A percentile compares a stretch with the other conserved stretches of the same genome.
These are phyloP conservation scores for Leccinum cinnamomeum DNA, from an alignment of 1,284 basidiomycete species.

Conservation along the genomic window DNA sequence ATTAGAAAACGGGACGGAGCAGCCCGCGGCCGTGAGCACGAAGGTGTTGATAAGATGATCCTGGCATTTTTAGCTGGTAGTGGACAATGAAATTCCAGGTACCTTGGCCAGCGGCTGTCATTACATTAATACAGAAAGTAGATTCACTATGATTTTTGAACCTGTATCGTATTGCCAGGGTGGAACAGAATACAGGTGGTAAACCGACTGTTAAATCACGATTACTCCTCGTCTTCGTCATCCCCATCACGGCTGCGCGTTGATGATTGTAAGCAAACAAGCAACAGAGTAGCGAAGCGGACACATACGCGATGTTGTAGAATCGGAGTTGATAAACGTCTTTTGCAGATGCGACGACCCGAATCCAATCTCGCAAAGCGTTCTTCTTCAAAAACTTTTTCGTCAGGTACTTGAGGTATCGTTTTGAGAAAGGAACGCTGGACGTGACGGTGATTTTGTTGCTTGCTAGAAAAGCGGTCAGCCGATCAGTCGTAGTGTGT, in stretches of 20 bases:
- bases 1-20: constrained; percentile 27
- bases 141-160: background rate
- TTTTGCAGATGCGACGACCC: constrained; percentile 87
- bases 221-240: constrained; percentile 55
- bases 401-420: constrained; percentile 92
- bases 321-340: constrained; percentile 89
- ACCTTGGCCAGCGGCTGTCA: background rate
- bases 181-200: constrained; percentile 8
- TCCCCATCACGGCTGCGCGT: constrained; percentile 42
- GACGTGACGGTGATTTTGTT: constrained; percentile 81
- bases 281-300: background rate
- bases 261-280: constrained; percentile 9
- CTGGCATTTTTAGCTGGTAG: background rate
- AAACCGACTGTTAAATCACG: constrained; percentile 25
- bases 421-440: constrained; percentile 86
- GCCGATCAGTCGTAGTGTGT: background rate
- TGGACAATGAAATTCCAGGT: constrained; percentile 1
- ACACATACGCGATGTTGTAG: constrained; percentile 89
- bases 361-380: constrained; percentile 82
- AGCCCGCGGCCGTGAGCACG: constrained; percentile 5
- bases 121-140: background rate
- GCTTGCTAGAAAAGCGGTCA: constrained; percentile 45
- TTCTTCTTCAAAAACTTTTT: constrained; percentile 97
- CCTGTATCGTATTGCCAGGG: constrained; percentile 9
- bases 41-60: constrained; percentile 23